phyloP scores from a whole-genome alignment of 805 yeast genomes.

The Wickerhamomyces bovis region DNA sequence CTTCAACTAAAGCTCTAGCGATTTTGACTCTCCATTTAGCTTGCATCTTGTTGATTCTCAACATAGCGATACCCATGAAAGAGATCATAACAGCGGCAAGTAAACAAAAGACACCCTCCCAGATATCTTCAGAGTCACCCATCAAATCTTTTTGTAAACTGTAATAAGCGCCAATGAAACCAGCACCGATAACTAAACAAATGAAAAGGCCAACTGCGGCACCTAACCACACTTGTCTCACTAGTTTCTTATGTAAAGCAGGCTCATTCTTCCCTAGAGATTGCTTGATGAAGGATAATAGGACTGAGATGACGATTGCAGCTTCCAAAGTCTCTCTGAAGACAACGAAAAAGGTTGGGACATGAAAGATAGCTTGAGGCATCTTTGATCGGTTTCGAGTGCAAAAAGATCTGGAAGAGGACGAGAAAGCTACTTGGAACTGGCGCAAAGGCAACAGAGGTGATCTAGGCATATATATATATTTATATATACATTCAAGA shows the following conservation, averaged over 20 bases:
- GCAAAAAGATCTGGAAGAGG: too few relatives aligned
- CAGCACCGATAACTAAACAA: conserved; percentile 84
- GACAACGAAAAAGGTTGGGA: conserved; percentile 74
- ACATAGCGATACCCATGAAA: conserved; percentile 93
- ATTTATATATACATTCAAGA: background rate
- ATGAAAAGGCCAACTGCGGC: conserved; percentile 63
- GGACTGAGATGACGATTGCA: conserved; percentile 81
- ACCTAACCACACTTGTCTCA: conserved; percentile 84
- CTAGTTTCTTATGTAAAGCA: conserved; percentile 50
- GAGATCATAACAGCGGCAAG: conserved; percentile 88
- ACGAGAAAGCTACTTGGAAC: too few relatives aligned
- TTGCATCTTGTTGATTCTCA: conserved; percentile 92
- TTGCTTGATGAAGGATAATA: conserved; percentile 87
- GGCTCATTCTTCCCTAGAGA: conserved; percentile 58
- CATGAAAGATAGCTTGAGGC: conserved; percentile 24
- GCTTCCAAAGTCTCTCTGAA: conserved; percentile 95
- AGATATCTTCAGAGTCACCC: conserved; percentile 81
- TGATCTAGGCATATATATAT: too few relatives aligned
- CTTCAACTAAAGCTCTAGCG: conserved; percentile 71
- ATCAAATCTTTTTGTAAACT: conserved; percentile 76
- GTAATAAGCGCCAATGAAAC: conserved; percentile 92
- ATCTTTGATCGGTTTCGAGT: too few relatives aligned
- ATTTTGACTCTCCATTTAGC: conserved; percentile 95
- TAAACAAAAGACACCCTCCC: conserved; percentile 95
- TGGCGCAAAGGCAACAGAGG: too few relatives aligned